phyloP scores from a whole-genome alignment of 345 rosid genomes.

The Sonneratia alba region DNA sequence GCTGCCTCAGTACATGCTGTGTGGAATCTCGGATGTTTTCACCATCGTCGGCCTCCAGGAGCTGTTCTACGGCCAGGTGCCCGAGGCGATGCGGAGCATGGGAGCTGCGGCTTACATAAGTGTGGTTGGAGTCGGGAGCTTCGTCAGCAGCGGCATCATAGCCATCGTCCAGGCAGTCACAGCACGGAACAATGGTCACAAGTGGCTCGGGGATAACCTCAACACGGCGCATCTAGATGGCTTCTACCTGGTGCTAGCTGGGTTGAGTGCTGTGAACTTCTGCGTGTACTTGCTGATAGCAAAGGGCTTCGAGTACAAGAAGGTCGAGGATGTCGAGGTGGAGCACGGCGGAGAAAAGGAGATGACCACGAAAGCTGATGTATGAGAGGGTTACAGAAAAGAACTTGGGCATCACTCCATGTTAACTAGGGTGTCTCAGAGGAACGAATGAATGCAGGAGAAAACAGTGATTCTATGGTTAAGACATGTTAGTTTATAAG shows the following conservation, averaged over 20 bases:
- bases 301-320: constrained; percentile 61
- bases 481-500: neutral
- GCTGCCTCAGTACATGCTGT: constrained; percentile 67
- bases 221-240: constrained; percentile 52
- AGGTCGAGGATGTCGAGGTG: constrained; percentile 13
- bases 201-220: constrained; percentile 66
- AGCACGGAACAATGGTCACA: constrained; percentile 18
- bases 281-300: constrained; percentile 44
- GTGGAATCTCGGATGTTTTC: constrained; percentile 56
- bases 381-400: neutral
- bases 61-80: constrained; percentile 86
- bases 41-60: constrained; percentile 74
- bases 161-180: constrained; percentile 40
- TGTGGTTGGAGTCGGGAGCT: constrained; percentile 67
- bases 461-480: neutral
- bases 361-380: neutral
- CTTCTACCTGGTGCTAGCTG: constrained; percentile 69
- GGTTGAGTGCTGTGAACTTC: constrained; percentile 44
- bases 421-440: neutral
- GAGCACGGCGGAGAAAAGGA: neutral
- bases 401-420: neutral
- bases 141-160: constrained; percentile 50
- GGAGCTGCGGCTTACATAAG: constrained; percentile 74
- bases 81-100: constrained; percentile 66
- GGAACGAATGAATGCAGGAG: neutral